These are phyloP conservation scores for Psilocybe sp. DNA, from an alignment of 768 basidiomycete species.

Conservation along the genomic window DNA sequence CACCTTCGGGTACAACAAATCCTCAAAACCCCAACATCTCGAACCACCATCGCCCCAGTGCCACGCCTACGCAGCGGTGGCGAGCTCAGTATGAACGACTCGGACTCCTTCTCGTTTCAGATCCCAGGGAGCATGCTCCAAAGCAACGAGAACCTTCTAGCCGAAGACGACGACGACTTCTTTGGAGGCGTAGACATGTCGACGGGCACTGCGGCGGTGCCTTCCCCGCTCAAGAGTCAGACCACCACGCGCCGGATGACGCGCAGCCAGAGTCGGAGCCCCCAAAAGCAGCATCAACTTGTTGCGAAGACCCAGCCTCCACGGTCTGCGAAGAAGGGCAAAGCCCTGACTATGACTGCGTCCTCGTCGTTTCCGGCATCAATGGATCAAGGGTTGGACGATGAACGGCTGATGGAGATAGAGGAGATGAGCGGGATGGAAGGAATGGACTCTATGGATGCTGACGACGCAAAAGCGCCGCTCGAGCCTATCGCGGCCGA, in stretches of 20 bases:
- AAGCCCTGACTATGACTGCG: background rate
- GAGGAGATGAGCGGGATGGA: too few species aligned
- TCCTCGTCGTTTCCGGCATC: constrained; percentile 5
- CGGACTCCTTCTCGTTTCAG: constrained; percentile 58
- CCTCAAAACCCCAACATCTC: background rate
- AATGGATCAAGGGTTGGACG: background rate
- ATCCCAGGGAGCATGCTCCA: constrained; percentile 43
- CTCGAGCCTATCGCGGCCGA: too few species aligned
- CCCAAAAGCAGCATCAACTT: background rate
- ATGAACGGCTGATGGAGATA: too few species aligned
- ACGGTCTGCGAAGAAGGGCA: too few species aligned
- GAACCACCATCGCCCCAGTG: constrained; percentile 17
- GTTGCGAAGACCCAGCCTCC: too few species aligned
- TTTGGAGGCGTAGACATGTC: constrained; percentile 39
- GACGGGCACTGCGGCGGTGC: constrained; percentile 28
- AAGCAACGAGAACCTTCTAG: constrained; percentile 44
- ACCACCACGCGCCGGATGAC: constrained; percentile 40
- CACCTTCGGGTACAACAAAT: background rate
- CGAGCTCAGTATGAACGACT: constrained; percentile 52
- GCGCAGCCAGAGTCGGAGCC: constrained; percentile 22
- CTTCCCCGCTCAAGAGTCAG: constrained; percentile 19
- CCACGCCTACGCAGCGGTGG: constrained; percentile 28
- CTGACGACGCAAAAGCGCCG: too few species aligned
- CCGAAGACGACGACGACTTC: constrained; percentile 44
- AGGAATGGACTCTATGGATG: too few species aligned